Conservation (phyloP, 2,329 filamentous ascomycete species). For the Ustulina deusta region DNA sequence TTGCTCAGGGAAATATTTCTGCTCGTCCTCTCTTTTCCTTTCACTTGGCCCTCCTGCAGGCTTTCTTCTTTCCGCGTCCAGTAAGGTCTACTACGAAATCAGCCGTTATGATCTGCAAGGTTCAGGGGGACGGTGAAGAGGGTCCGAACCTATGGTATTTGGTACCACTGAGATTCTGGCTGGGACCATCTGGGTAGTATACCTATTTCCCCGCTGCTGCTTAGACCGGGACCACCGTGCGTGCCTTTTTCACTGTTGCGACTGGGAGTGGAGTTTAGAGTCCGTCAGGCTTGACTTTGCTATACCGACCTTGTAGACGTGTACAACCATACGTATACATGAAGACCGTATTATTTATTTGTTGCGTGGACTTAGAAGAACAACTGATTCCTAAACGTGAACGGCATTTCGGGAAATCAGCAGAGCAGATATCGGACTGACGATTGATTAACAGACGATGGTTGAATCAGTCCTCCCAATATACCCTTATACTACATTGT, state of each 20-base stretch:
- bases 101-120: conserved; percentile 38
- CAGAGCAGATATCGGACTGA: neutral
- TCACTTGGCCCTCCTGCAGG: conserved; percentile 20
- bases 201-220: conserved; percentile 7
- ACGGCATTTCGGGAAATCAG: neutral
- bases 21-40: conserved; percentile 11
- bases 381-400: neutral
- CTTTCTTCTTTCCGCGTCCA: conserved; percentile 15
- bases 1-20: conserved; percentile 20
- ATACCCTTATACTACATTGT: too few species aligned
- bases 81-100: conserved; percentile 13
- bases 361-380: neutral
- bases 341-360: neutral
- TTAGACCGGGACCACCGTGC: conserved; percentile 2
- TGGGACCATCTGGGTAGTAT: conserved; percentile 8
- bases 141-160: conserved; percentile 19
- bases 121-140: conserved; percentile 38
- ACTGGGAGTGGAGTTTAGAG: neutral
- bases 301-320: neutral
- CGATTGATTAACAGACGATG: neutral
- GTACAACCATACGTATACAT: neutral
- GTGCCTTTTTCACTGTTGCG: neutral
- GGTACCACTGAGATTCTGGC: conserved; percentile 6
- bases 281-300: neutral
- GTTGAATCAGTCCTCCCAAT: conserved; percentile 4